phyloP scores from a whole-genome alignment of 202 grass and related monocot species.

The Setaria italica region DNA sequence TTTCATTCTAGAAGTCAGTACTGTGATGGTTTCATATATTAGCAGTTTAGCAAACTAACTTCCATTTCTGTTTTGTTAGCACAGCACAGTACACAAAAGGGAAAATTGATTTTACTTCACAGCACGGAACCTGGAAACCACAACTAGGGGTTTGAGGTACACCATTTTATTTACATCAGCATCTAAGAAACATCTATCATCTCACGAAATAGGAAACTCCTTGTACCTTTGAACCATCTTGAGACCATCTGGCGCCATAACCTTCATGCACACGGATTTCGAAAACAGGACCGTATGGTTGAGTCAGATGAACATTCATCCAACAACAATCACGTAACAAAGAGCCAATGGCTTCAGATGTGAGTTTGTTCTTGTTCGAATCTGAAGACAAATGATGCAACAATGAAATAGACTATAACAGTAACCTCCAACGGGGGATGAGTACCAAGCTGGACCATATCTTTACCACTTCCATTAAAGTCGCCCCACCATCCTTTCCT shows the following conservation, averaged over 20 bases:
- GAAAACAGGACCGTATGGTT: constrained; percentile 72
- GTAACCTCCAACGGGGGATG: constrained; percentile 27
- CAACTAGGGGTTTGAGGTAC: background rate
- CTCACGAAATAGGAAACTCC: background rate
- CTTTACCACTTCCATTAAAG: constrained; percentile 73
- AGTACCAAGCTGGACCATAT: constrained; percentile 40
- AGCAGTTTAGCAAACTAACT: background rate
- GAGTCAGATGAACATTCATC: constrained; percentile 88
- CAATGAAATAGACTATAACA: constrained; percentile 36
- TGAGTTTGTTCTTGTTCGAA: constrained; percentile 66
- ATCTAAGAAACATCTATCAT: background rate
- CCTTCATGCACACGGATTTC: constrained; percentile 87
- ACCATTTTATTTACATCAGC: constrained; percentile 34
- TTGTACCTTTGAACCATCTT: constrained; percentile 81
- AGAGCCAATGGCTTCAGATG: constrained; percentile 58
- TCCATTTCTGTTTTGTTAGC: background rate
- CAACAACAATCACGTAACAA: constrained; percentile 72
- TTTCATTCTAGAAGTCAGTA: background rate
- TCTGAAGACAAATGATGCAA: constrained; percentile 56
- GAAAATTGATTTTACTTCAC: background rate
- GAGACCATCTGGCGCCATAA: constrained; percentile 90
- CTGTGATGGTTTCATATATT: background rate
- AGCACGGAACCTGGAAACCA: background rate
- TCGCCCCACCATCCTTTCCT: constrained; percentile 82
- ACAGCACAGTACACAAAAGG: background rate